These are phyloP conservation scores for Collybia sordida DNA, from an alignment of 768 basidiomycete species.

Conservation along the genomic window DNA sequence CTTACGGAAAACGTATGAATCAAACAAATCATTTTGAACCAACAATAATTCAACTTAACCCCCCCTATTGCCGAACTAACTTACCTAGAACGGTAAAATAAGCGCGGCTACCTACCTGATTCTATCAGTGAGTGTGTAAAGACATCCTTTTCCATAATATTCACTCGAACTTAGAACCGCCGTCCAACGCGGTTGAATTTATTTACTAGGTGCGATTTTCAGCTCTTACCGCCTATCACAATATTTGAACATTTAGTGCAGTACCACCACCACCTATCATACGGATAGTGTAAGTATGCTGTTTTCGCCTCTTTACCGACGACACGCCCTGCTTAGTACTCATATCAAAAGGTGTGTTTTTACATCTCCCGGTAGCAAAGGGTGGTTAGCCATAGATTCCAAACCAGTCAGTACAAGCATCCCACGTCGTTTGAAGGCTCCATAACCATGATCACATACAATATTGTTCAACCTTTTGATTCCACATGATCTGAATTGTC, in stretches of 20 bases:
- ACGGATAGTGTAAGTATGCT: conserved; percentile 37
- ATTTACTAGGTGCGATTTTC: conserved; percentile 41
- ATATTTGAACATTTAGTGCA: conserved; percentile 9
- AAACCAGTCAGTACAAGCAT: conserved; percentile 32
- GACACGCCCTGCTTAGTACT: no score
- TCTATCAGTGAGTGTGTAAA: conserved; percentile 32
- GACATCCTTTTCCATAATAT: background rate
- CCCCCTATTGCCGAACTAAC: conserved; percentile 32
- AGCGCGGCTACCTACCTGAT: conserved; percentile 41
- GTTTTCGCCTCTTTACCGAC: no score
- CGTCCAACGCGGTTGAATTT: conserved; percentile 62
- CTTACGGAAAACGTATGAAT: conserved; percentile 42
- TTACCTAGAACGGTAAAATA: conserved; percentile 52
- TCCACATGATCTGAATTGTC: background rate
- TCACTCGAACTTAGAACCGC: conserved; percentile 44
- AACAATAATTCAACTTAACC: background rate
- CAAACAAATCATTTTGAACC: background rate
- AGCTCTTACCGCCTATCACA: background rate
- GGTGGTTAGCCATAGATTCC: no score
- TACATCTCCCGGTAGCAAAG: no score
- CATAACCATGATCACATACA: conserved; percentile 53
- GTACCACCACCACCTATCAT: conserved; percentile 39
- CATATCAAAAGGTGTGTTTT: no score
- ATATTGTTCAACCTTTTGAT: conserved; percentile 39
- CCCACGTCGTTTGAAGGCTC: conserved; percentile 53